Evolutionary conservation across 805 yeast genomes (phyloP).

Genomic region (Saturnispora ahearnii): DNA sequence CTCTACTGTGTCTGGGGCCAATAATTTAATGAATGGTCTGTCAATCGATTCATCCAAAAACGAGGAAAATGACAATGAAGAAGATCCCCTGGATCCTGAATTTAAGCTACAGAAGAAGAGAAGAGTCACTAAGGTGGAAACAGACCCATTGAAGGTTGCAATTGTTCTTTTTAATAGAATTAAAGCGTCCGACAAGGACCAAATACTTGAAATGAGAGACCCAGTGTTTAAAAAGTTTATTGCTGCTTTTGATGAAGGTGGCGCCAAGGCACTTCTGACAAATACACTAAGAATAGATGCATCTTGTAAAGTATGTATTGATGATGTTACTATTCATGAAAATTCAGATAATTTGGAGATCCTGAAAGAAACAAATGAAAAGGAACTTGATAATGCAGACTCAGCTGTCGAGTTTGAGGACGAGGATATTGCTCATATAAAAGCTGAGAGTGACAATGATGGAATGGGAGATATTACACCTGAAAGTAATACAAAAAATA

Average conservation of each 20-base stretch:
- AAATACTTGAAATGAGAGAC: slow-evolving; percentile 28
- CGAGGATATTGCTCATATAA: not conserved
- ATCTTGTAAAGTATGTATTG: slow-evolving; percentile 54
- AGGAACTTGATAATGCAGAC: not conserved
- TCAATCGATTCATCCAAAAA: slow-evolving; percentile 14
- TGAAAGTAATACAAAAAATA: not conserved
- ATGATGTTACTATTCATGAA: slow-evolving; percentile 34
- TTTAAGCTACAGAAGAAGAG: slow-evolving; percentile 17
- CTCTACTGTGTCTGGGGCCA: slow-evolving; percentile 27
- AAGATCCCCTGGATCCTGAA: slow-evolving; percentile 21
- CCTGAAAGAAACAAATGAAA: not conserved
- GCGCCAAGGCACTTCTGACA: slow-evolving; percentile 59
- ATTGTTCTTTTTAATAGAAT: not conserved
- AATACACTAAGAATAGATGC: slow-evolving; percentile 50
- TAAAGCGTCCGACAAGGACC: slow-evolving; percentile 12
- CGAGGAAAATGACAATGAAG: slow-evolving; percentile 15
- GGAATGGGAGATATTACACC: not conserved
- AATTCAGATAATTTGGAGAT: not conserved
- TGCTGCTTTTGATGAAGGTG: slow-evolving; percentile 77
- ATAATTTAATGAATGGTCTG: slow-evolving; percentile 52
- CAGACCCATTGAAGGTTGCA: slow-evolving; percentile 23
- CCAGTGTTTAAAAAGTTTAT: slow-evolving; percentile 68
- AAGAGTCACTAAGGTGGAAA: slow-evolving; percentile 14
- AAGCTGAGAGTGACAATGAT: not conserved
- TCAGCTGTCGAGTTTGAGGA: not conserved